Base-by-base conservation (phyloP, 371 early-diverging fungal genomes). In the Lichtheimia ramosa region DNA sequence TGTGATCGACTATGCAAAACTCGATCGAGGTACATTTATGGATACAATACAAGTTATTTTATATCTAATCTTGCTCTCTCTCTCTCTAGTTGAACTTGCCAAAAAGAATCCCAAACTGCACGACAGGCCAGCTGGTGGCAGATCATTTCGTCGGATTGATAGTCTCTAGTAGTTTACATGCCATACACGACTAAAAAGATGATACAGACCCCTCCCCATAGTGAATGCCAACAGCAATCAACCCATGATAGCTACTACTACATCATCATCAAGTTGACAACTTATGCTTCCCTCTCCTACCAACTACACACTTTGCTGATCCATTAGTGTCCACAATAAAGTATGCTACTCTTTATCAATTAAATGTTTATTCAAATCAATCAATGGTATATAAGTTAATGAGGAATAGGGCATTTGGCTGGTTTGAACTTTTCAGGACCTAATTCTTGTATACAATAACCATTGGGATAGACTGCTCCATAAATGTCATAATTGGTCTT, bases 21-120 rank as follows among this genome's bases (percentile, higher is more conserved):
- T 80, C 64, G 89, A 82, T 65, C 79, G 77, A 77, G 75, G 81
- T 75, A 49, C 28, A 12, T 28, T 20, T 48, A 20, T 48, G 18
- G 7, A 10, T 34, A 39, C 18, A 3, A n/a, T 18, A 25, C 6
- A 23, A 28, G 34, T 34, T 27, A 27, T 16, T 41, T 39, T 25
- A 3, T 23, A 1, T 39, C 55, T 27, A 12, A 20, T 20, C n/a
- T n/a, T n/a, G n/a, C n/a, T n/a, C n/a, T n/a, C n/a, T n/a, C n/a
- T n/a, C n/a, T n/a, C 16, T 39, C 61, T 65, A 83, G 88, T 86
- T 51, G 65, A 83, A 23, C 72, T 92, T 54, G 82, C 89, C 51
- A 91, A 89, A 70, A 88, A 85, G 48, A 92, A 92, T 61, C 92
- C 92, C 6, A 90, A 89, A 63, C 66, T 92, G 56, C 86, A 90